phyloP scores from a whole-genome alignment of 441 rosid species.

The Eutrema salsugineum region DNA sequence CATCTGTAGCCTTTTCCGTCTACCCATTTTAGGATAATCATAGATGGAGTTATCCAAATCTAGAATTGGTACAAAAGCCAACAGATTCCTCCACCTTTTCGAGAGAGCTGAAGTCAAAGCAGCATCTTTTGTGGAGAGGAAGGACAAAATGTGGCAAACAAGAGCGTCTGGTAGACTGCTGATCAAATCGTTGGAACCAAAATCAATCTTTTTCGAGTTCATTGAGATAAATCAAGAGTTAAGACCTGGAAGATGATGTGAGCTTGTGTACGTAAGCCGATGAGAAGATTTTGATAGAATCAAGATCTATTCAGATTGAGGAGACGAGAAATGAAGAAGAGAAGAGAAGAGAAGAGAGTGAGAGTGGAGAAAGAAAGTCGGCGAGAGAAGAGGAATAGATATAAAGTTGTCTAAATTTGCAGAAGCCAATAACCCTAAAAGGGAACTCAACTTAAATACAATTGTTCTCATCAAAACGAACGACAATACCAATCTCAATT shows the following conservation, averaged over 20 bases:
- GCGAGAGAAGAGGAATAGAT: too few species aligned
- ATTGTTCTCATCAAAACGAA: too few species aligned
- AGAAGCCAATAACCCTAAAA: too few species aligned
- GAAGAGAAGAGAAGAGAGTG: too few species aligned
- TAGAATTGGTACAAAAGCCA: slow-evolving; percentile 7
- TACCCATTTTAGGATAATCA: background rate
- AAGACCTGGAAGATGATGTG: background rate
- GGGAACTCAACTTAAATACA: too few species aligned
- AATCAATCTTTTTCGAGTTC: background rate
- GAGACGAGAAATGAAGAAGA: too few species aligned
- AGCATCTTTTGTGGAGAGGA: slow-evolving; percentile 24
- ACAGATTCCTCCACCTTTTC: slow-evolving; percentile 4
- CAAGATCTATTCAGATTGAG: too few species aligned
- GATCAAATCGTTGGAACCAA: background rate
- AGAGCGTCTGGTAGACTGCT: slow-evolving; percentile 18
- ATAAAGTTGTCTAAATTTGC: too few species aligned
- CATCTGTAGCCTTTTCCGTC: background rate
- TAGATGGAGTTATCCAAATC: slow-evolving; percentile 5
- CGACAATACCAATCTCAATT: too few species aligned
- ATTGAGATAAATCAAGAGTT: background rate
- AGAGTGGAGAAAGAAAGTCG: too few species aligned
- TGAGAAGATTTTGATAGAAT: too few species aligned
- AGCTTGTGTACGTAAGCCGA: background rate
- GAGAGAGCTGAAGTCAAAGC: slow-evolving; percentile 17
- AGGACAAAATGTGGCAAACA: slow-evolving; percentile 12